These are phyloP conservation scores for Vaccinium myrtillus DNA, from an alignment of 148 eudicot genomes.

Conservation along the genomic window DNA sequence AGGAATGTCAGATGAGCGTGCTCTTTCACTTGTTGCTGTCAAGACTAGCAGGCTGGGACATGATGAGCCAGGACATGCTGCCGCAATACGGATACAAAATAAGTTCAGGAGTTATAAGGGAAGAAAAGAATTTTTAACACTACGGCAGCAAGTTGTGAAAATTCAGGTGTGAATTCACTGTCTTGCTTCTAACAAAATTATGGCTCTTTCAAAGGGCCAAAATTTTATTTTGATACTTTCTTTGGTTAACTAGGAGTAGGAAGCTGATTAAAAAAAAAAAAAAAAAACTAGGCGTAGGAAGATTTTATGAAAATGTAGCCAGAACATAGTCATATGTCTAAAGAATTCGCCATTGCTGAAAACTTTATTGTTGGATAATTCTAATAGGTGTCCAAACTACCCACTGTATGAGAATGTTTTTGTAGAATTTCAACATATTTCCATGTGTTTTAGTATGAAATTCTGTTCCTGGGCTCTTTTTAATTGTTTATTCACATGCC, in stretches of 20 bases:
- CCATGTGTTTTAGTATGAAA: neutral
- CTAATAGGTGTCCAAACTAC: neutral
- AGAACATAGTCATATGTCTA: neutral
- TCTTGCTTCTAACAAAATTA: neutral
- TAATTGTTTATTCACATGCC: neutral
- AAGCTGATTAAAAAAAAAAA: neutral
- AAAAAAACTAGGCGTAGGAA: neutral
- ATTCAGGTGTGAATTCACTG: slow-evolving; percentile 59
- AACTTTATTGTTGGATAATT: neutral
- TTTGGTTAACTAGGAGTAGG: neutral
- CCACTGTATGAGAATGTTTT: neutral
- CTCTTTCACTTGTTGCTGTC: slow-evolving; percentile 53
- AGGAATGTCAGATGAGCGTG: slow-evolving; percentile 53
- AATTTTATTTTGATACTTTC: neutral
- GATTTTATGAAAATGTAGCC: neutral
- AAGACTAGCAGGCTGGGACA: slow-evolving; percentile 45
- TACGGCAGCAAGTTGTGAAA: slow-evolving; percentile 67
- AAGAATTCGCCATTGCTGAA: neutral
- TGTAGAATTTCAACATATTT: neutral
- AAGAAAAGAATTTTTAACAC: slow-evolving; percentile 59
- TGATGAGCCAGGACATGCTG: slow-evolving; percentile 58
- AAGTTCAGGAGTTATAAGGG: slow-evolving; percentile 78
- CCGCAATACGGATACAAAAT: slow-evolving; percentile 70
- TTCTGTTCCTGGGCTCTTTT: neutral
- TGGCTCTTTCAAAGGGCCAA: neutral